Base-by-base conservation (phyloP, 805 yeast genomes). In the Pichia sporocuriosa region DNA sequence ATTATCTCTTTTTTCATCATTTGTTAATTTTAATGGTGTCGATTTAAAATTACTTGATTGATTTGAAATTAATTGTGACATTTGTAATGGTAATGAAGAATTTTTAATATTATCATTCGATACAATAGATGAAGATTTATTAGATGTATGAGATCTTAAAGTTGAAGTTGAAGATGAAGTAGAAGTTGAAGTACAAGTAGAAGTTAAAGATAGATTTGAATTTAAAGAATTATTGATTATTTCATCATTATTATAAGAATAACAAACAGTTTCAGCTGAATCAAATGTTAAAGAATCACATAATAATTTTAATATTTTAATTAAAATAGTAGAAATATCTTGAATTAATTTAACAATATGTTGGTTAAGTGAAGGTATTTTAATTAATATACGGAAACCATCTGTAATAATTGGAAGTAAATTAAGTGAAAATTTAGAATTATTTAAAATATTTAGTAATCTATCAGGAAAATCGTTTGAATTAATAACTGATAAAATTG, bases 401-500 rank as follows among this genome's bases (percentile, higher is more conserved):
- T 61, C 62, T 2, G 56, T 44, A 7, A 54, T 36, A 19, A 51
- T 42, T 6, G 48, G 42, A 12, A 56, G 27, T 26, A 50, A 43
- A 4, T 43, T 21, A 3, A 50, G 26, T 16, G 56, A 41, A 15
- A 46, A 22, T 20, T 47, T 49, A n/a, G 36, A 24, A 19, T 47
- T 36, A 19, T 49, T 45, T 22, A 57, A 52, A 7, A 50, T 29
- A 7, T 47, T 27, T 21, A 39, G 35, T 4, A 48, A 35, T 29
- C 44, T 45, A 11, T 44, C 40, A n/a, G 49, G 43, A 34, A 49
- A 37, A 25, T 40, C 36, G 10, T 34, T 39, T 13, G 58, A 40
- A 17, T 52, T 43, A n/a, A 58, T 36, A 38, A 59, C 42, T 35
- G 51, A 40, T 4, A 53, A 44, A 8, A 58, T 45, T 3, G 64